These are phyloP conservation scores for Exidia glandulosa DNA, from an alignment of 768 basidiomycete species.

Conservation along the genomic window DNA sequence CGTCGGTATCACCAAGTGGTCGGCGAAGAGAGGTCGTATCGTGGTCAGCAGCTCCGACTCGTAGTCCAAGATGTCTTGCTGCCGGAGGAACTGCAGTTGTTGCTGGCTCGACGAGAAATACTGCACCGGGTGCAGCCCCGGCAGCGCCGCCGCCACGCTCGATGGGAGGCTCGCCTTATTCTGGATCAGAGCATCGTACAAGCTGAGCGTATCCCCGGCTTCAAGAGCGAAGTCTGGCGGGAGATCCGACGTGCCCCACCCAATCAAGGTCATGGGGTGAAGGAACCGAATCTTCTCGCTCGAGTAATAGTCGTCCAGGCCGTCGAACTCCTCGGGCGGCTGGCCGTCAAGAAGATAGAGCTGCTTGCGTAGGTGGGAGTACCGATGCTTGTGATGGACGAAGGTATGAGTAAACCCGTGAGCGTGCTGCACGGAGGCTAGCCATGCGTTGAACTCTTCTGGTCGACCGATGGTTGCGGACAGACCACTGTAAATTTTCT, in stretches of 20 bases:
- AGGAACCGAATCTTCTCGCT: slow-evolving; percentile 39
- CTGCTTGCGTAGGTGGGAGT: slow-evolving; percentile 64
- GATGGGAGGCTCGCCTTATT: slow-evolving; percentile 5
- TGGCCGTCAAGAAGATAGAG: slow-evolving; percentile 31
- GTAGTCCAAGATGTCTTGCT: slow-evolving; percentile 51
- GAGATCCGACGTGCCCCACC: slow-evolving; percentile 36
- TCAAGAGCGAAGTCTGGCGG: slow-evolving; percentile 58
- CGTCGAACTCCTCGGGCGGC: slow-evolving; percentile 22
- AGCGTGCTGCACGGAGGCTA: slow-evolving; percentile 45
- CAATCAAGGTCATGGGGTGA: slow-evolving; percentile 53
- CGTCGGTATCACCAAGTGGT: slow-evolving; percentile 24
- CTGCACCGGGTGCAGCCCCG: slow-evolving; percentile 27
- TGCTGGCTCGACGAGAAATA: slow-evolving; percentile 30
- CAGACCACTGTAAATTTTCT: slow-evolving; percentile 36
- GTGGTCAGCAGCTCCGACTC: slow-evolving; percentile 40
- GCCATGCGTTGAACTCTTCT: slow-evolving; percentile 54
- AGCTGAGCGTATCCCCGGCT: slow-evolving; percentile 39
- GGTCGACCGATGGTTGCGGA: slow-evolving; percentile 64
- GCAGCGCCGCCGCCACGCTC: background rate
- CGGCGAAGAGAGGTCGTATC: slow-evolving; percentile 26
- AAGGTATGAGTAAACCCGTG: slow-evolving; percentile 50
- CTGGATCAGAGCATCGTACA: slow-evolving; percentile 35
- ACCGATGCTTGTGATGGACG: slow-evolving; percentile 55
- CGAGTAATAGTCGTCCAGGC: slow-evolving; percentile 26
- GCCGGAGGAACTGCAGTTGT: slow-evolving; percentile 29